Evolutionary conservation across 2,329 filamentous ascomycete species (phyloP).

Genomic region (Rutstroemia sp.): DNA sequence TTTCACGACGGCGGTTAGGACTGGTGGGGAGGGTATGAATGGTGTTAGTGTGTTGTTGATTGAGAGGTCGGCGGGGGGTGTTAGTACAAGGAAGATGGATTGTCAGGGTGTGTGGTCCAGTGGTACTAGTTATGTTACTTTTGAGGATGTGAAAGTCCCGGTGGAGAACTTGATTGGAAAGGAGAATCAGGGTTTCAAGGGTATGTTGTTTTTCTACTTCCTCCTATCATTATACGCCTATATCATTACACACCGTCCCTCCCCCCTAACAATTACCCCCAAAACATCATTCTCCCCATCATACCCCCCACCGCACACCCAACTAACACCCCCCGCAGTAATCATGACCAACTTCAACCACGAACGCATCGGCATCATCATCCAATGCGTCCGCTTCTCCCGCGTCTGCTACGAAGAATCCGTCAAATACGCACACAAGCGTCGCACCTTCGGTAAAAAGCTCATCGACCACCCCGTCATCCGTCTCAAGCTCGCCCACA

Average conservation of each 20-base stretch:
- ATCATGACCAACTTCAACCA: conserved; percentile 99
- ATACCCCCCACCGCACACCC: background rate
- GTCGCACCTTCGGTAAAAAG: conserved; percentile 90
- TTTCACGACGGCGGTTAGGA: conserved; percentile 94
- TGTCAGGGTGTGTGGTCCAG: conserved; percentile 96
- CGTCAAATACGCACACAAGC: conserved; percentile 95
- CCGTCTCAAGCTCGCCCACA: conserved; percentile 93
- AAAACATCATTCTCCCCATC: no score
- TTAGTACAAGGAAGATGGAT: conserved; percentile 92
- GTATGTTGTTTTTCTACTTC: conserved; percentile 31
- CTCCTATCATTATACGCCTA: no score
- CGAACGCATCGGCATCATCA: conserved; percentile 97
- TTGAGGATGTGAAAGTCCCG: conserved; percentile 97
- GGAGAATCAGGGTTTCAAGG: conserved; percentile 94
- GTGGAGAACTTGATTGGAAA: conserved; percentile 99
- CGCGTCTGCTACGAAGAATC: conserved; percentile 97
- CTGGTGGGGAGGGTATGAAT: conserved; percentile 83
- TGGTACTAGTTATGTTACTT: conserved; percentile 95
- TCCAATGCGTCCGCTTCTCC: conserved; percentile 91
- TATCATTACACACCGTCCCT: no score
- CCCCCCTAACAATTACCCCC: no score
- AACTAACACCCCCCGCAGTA: conserved; percentile 40
- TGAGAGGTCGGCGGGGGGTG: conserved; percentile 75
- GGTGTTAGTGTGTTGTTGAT: conserved; percentile 87
- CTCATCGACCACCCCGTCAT: conserved; percentile 97